A percentile compares a stretch with the other conserved stretches of the same genome.
Evolutionary conservation across 1,284 basidiomycete genomes (phyloP).

Genomic region (Retiboletus fuscus): DNA sequence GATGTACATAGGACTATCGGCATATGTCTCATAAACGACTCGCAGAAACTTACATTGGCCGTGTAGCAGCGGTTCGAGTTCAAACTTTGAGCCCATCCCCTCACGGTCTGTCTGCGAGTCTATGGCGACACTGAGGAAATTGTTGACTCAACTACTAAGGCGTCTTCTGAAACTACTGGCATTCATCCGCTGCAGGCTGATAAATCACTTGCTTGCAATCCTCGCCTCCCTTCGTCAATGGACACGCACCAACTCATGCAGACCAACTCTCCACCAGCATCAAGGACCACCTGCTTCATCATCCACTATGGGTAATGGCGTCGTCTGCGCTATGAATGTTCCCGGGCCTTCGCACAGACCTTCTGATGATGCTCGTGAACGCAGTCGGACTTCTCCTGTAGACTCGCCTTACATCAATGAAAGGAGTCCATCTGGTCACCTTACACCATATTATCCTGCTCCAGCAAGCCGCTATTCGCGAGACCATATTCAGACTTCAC

Average conservation of each 20-base stretch:
- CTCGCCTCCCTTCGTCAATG: constrained; percentile 21
- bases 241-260: background rate
- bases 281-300: background rate
- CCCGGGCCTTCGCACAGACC: constrained; percentile 24
- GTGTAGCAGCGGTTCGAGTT: too few species aligned
- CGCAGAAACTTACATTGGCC: too few species aligned
- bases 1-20: too few species aligned
- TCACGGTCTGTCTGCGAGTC: background rate
- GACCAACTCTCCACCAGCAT: background rate
- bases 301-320: background rate
- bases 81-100: too few species aligned
- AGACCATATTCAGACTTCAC: constrained; percentile 26
- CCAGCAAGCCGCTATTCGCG: constrained; percentile 30
- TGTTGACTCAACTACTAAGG: constrained; percentile 21
- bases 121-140: background rate
- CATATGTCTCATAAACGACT: too few species aligned
- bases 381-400: constrained; percentile 22
- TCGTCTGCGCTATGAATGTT: constrained; percentile 36
- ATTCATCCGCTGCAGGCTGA: constrained; percentile 15
- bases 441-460: constrained; percentile 27
- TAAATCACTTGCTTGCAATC: constrained; percentile 26
- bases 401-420: constrained; percentile 37
- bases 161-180: constrained; percentile 23
- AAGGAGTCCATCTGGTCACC: constrained; percentile 45
- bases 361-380: constrained; percentile 12